Conservation (phyloP, 2,329 filamentous ascomycete genomes). For the Aspergillus floridensis region DNA sequence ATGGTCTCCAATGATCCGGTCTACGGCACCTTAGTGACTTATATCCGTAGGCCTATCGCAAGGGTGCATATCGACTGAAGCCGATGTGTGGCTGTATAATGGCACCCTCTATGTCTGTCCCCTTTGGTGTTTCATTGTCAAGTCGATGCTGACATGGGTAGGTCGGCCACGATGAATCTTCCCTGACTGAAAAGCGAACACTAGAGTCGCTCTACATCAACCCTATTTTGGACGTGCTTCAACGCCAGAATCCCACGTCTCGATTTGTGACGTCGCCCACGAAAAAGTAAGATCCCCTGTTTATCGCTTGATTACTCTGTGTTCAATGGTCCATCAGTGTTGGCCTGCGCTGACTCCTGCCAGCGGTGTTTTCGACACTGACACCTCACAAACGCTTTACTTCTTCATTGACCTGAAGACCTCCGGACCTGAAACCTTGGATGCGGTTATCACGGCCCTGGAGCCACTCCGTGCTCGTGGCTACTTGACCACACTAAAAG, state of each 20-base stretch:
- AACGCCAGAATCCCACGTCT: slow-evolving; percentile 55
- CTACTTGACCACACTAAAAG: slow-evolving; percentile 54
- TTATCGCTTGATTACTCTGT: neutral
- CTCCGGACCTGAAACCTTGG: slow-evolving; percentile 54
- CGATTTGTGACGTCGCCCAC: slow-evolving; percentile 50
- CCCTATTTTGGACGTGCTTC: slow-evolving; percentile 56
- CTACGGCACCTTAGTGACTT: slow-evolving; percentile 12
- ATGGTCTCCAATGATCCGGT: slow-evolving; percentile 12
- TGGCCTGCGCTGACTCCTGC: neutral
- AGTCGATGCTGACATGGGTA: slow-evolving; percentile 19
- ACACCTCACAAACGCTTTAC: slow-evolving; percentile 57
- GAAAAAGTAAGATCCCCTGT: slow-evolving; percentile 43
- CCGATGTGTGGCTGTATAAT: slow-evolving; percentile 60
- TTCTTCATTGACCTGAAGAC: slow-evolving; percentile 66
- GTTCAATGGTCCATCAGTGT: neutral
- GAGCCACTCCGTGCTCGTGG: slow-evolving; percentile 54
- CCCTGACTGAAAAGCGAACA: slow-evolving; percentile 53
- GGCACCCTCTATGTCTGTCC: slow-evolving; percentile 52
- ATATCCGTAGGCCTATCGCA: slow-evolving; percentile 49
- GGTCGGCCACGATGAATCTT: slow-evolving; percentile 56
- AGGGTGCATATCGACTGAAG: slow-evolving; percentile 58
- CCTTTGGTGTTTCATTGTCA: neutral
- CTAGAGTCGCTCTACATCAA: slow-evolving; percentile 59
- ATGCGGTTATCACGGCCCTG: slow-evolving; percentile 55
- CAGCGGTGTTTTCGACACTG: slow-evolving; percentile 60